These are phyloP conservation scores for Fusarium euwallaceae DNA, from an alignment of 2,329 filamentous ascomycete species.

Conservation along the genomic window DNA sequence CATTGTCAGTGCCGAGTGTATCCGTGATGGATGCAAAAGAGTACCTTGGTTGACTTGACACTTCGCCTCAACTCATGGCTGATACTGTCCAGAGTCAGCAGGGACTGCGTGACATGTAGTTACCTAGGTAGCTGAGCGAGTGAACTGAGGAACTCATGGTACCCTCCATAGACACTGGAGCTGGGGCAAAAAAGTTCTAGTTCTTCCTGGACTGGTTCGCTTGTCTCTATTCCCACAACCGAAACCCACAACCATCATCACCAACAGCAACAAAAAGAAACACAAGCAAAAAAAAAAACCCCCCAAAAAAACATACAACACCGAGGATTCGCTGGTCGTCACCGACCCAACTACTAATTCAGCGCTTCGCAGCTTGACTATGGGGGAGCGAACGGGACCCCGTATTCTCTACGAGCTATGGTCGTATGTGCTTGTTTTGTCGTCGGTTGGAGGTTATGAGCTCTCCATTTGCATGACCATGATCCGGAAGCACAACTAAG, in stretches of 20 bases:
- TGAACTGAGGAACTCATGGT: neutral
- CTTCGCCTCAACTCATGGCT: neutral
- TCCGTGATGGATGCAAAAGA: neutral
- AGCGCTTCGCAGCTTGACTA: constrained; percentile 32
- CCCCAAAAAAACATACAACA: constrained; percentile 28
- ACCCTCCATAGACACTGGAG: too few relatives aligned
- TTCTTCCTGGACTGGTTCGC: neutral
- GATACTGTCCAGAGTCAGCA: neutral
- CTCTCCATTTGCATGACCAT: neutral
- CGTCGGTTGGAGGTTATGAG: neutral
- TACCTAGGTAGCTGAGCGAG: neutral
- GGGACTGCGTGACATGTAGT: neutral
- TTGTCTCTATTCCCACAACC: neutral
- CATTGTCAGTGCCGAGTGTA: neutral
- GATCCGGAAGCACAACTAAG: neutral
- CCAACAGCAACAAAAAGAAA: constrained; percentile 2
- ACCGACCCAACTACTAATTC: constrained; percentile 36
- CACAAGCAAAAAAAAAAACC: constrained; percentile 3
- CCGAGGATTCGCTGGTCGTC: constrained; percentile 36
- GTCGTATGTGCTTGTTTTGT: constrained; percentile 27
- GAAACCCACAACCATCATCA: neutral
- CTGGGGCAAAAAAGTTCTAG: neutral
- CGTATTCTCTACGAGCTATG: constrained; percentile 32
- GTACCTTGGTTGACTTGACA: neutral
- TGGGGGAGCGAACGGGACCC: constrained; percentile 37